Base-by-base conservation (phyloP, 345 rosid genomes). In the Eucalyptus fibrosa region DNA sequence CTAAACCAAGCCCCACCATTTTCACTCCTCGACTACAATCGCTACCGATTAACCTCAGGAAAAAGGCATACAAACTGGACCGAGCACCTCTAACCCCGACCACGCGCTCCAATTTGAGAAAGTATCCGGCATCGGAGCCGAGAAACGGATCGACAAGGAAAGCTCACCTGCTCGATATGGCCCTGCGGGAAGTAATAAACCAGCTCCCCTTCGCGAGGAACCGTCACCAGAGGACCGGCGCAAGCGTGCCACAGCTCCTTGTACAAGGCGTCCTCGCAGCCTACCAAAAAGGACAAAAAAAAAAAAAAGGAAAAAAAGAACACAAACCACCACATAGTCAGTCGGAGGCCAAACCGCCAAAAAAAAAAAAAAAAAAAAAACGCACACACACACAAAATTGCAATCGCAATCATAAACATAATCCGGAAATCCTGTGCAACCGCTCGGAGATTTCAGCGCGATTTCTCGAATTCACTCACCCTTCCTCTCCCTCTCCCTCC, bases 131-230 rank as follows among this genome's bases (percentile, higher is more conserved):
- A 24, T 49, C 17, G 6, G n/a, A 37, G 3, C 42, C 7, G 55
- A 42, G 53, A 69, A 53, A 37, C n/a, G 47, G n/a, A 88, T 30
- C 12, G 1, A 26, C 28, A 53, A 44, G n/a, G 50, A 56, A 50
- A 45, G 34, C 85, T 82, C 23, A 92, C 95, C 93, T 95, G 96
- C 90, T 95, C 96, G 24, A 95, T 92, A 60, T 95, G 96, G 47
- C 96, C 96, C 47, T 94, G 95, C 45, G 95, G 96, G 90, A 95
- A 95, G 90, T 94, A 95, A 87, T 88, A 93, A 7, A 95, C 95
- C 34, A 90, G 91, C 59, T 94, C 95, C 44, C 91, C 91, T 49
- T 89, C 89, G 28, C 92, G 92, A 53, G 95, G 96, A 62, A 95
- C 92, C 69, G 93, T 92, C 65, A 94, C 95, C 34, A 94, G 92